phyloP scores from a whole-genome alignment of 108 stramenopile species.

The Cyclostephanos tholiformis region DNA sequence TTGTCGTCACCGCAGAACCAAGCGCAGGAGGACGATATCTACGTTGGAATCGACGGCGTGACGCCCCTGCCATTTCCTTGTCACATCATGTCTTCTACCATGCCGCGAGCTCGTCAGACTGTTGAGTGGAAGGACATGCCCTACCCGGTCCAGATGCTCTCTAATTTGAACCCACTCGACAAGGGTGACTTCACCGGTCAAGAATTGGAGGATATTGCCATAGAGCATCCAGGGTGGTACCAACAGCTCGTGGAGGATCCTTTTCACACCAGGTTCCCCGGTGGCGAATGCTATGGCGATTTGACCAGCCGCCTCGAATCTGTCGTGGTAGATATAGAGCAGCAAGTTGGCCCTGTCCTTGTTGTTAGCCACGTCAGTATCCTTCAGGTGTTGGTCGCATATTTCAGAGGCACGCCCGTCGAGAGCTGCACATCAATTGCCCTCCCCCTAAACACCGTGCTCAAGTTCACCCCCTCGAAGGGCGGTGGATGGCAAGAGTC shows the following conservation, averaged over 20 bases:
- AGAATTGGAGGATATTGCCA: conserved; percentile 81
- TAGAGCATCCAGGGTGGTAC: conserved; percentile 75
- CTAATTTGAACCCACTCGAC: conserved; percentile 89
- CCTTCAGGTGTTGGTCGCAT: conserved; percentile 86
- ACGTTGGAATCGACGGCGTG: conserved; percentile 34
- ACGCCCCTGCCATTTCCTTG: conserved; percentile 66
- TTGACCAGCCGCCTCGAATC: conserved; percentile 80
- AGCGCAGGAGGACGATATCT: conserved; percentile 13
- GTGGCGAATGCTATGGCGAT: conserved; percentile 90
- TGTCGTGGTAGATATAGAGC: conserved; percentile 88
- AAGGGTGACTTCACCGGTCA: conserved; percentile 89
- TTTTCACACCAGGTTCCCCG: conserved; percentile 85
- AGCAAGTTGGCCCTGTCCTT: conserved; percentile 83
- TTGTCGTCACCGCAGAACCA: conserved; percentile 8
- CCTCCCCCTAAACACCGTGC: conserved; percentile 85
- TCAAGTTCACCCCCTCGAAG: conserved; percentile 84
- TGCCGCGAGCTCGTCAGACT: conserved; percentile 87
- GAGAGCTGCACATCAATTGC: conserved; percentile 80
- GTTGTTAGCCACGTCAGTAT: conserved; percentile 91
- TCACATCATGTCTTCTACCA: conserved; percentile 72
- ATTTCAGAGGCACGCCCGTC: conserved; percentile 80
- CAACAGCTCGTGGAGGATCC: conserved; percentile 70
- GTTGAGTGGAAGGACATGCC: conserved; percentile 61
- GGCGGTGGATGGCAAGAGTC: conserved; percentile 87
- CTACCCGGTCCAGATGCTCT: conserved; percentile 63